Percentiles rank a stretch among this genome's conserved stretches.
phyloP scores from a whole-genome alignment of 257 asterid genomes.

The Jacaranda mimosifolia region DNA sequence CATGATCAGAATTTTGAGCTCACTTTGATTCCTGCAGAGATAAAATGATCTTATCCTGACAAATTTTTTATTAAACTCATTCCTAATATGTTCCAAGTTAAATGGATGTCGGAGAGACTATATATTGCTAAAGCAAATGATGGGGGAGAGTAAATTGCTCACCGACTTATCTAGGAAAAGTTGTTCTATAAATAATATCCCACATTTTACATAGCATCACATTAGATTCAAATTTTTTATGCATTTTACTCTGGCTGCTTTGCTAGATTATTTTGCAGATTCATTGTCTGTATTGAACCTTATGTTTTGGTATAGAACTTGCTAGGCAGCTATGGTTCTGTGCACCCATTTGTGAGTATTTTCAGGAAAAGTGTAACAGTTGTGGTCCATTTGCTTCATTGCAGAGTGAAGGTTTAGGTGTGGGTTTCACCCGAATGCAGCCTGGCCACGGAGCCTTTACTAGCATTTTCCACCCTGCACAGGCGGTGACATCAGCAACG shows the following conservation, averaged over 20 bases:
- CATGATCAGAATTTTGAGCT: not conserved
- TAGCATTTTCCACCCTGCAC: constrained; percentile 59
- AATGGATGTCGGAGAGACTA: not conserved
- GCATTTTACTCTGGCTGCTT: not conserved
- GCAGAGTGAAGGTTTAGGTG: constrained; percentile 69
- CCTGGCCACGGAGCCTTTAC: constrained; percentile 59
- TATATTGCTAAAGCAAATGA: not conserved
- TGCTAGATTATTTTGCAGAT: not conserved
- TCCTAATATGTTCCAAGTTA: not conserved
- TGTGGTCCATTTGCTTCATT: constrained; percentile 25
- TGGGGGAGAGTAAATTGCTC: not conserved
- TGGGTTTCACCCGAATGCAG: constrained; percentile 57
- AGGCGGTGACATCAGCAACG: constrained; percentile 49
- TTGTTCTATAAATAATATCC: not conserved
- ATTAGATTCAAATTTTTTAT: not conserved
- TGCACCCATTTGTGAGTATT: not conserved
- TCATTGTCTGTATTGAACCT: not conserved
- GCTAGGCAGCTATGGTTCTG: not conserved
- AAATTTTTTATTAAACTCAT: not conserved
- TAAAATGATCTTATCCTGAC: not conserved
- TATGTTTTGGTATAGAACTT: not conserved
- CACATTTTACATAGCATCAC: not conserved
- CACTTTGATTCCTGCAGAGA: not conserved
- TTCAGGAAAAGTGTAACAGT: not conserved
- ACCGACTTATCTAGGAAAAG: not conserved